Evolutionary conservation across 208 protist species (phyloP).

Genomic region (Zelonia costaricensis): DNA sequence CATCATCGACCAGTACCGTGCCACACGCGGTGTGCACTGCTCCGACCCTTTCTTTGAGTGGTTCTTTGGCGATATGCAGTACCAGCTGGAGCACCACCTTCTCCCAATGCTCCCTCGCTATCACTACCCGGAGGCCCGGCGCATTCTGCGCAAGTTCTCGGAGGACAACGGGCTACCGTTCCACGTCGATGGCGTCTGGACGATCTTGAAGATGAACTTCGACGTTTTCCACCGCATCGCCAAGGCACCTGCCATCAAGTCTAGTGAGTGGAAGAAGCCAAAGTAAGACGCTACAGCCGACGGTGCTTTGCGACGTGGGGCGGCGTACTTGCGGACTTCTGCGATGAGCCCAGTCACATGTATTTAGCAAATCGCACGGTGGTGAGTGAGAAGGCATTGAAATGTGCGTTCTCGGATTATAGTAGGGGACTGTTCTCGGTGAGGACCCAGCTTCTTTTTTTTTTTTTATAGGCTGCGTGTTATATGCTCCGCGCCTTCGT

Average conservation of each 20-base stretch:
- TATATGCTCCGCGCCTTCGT: too few relatives aligned
- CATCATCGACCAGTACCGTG: slow-evolving; percentile 76
- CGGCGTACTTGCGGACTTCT: too few relatives aligned
- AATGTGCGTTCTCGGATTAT: too few relatives aligned
- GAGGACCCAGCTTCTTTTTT: too few relatives aligned
- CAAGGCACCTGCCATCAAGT: slow-evolving; percentile 17
- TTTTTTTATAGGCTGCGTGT: too few relatives aligned
- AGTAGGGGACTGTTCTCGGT: too few relatives aligned
- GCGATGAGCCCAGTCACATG: too few relatives aligned
- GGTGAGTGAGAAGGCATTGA: too few relatives aligned
- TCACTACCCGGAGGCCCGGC: slow-evolving; percentile 61
- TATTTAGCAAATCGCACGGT: too few relatives aligned
- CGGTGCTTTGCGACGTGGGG: too few relatives aligned
- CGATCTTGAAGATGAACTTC: slow-evolving; percentile 74
- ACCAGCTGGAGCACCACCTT: slow-evolving; percentile 87
- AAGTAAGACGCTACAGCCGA: too few relatives aligned
- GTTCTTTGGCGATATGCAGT: slow-evolving; percentile 88
- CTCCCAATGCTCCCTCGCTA: slow-evolving; percentile 71
- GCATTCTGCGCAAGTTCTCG: slow-evolving; percentile 74
- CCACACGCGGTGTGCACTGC: slow-evolving; percentile 74
- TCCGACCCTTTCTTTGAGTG: slow-evolving; percentile 73
- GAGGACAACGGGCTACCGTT: slow-evolving; percentile 74
- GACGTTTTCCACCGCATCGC: slow-evolving; percentile 51
- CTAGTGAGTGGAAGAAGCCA: slow-evolving; percentile 11
- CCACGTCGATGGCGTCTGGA: slow-evolving; percentile 60